Evolutionary conservation across 306 rosid species (phyloP), one percentile per base, ranked within the genome.

Genomic region (Fragaria vesca): DNA sequence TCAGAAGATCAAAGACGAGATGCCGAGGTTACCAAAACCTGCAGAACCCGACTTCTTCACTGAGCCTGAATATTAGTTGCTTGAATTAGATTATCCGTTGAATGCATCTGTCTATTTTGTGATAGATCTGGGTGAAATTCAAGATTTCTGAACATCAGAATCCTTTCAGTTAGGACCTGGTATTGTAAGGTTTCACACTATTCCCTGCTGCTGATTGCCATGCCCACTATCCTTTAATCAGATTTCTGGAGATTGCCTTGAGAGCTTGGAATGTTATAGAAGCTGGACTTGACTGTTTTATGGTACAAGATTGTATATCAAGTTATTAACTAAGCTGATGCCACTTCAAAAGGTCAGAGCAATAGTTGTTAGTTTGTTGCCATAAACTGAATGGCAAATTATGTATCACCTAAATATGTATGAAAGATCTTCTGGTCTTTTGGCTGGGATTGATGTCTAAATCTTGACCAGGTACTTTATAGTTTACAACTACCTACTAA

Each of bases 1-100:
- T 62, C 92, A 86, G 75, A 93, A 86, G 89, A 80, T 89, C 46
- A 92, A 94, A 80, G 97, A 94, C 71, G 97, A 92, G 79, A 76
- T 94, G 85, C 97, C 97, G 18, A 89, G 89, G 74, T 85, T 95
- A 66, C 86, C 47, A 46, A 95, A 95, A 82, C 99, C 99, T 0
- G 97, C 91, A 36, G 99, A 95, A 85, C 99, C 99, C 0, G 97
- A 93, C 85, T 95, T 95, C 51, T 91, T 93, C 28, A 72, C 85
- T 1, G 97, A 91, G 77, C 91, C 86, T 21, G 93, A 90, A 16
- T 88, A 91, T 63, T 90, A 87, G 86, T 80, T 51, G 62, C 76
- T 50, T 79, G 20, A 69, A 55, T 20, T 32, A 70, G 55, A 6
- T 3, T 18, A 5, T 40, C 20, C 20, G 50, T 42, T 28, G 24